These are phyloP conservation scores for Rubia peregrina DNA, from an alignment of 305 asterid genomes.

Conservation along the genomic window DNA sequence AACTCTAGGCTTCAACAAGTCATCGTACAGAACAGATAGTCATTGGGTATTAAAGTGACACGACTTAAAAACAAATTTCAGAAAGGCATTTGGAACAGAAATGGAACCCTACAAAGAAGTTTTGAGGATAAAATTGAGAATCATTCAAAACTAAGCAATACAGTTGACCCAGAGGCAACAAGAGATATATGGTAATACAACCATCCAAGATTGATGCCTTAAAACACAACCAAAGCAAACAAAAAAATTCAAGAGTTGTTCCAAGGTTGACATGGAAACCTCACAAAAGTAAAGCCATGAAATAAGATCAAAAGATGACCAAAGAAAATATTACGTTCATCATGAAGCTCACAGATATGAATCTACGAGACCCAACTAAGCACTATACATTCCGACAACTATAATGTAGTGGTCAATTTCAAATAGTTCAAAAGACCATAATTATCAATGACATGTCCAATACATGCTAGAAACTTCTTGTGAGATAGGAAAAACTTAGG, in stretches of 20 bases:
- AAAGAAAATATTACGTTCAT: not conserved
- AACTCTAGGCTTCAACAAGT: no score
- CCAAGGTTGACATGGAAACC: not conserved
- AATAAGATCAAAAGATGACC: not conserved
- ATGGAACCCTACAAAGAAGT: not conserved
- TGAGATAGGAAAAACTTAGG: not conserved
- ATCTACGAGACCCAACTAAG: not conserved
- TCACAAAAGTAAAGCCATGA: not conserved
- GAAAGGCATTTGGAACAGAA: not conserved
- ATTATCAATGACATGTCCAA: not conserved
- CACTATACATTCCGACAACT: not conserved
- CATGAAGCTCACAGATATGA: not conserved
- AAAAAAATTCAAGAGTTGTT: not conserved
- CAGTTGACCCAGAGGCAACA: not conserved
- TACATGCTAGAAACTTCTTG: not conserved
- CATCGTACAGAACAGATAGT: no score
- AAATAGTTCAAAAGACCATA: no score
- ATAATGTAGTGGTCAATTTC: not conserved
- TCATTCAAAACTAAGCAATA: not conserved
- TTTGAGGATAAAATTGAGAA: not conserved
- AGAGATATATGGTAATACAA: not conserved
- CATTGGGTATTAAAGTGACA: not conserved
- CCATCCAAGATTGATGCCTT: no score
- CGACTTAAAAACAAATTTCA: not conserved
- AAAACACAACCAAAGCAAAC: no score